phyloP scores from a whole-genome alignment of 2,329 filamentous ascomycete genomes.

The Botrytis cinerea region DNA sequence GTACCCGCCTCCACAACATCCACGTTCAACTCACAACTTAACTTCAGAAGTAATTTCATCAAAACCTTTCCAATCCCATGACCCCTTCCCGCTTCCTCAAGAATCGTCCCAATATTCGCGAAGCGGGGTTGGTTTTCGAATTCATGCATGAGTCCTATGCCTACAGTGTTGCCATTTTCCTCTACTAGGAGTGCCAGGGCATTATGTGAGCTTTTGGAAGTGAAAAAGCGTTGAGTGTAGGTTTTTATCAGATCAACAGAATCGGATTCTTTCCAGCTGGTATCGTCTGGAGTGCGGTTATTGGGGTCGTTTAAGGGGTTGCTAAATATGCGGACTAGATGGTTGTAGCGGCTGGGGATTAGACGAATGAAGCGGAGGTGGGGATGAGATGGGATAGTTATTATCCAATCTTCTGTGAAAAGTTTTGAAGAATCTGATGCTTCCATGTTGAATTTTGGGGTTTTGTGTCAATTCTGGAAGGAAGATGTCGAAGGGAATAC shows the following conservation, averaged over 20 bases:
- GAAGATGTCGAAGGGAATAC: not conserved
- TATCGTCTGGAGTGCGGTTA: not conserved
- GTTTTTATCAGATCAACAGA: not conserved
- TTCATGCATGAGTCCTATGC: conserved; percentile 3
- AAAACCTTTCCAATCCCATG: not conserved
- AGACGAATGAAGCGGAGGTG: conserved; percentile 26
- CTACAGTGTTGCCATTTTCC: not conserved
- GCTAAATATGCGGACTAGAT: conserved; percentile 13
- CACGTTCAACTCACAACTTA: conserved; percentile 29
- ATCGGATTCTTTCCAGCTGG: not conserved
- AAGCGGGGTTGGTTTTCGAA: not conserved
- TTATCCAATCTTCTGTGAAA: conserved; percentile 29
- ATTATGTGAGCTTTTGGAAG: conserved; percentile 5
- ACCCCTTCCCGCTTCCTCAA: not conserved
- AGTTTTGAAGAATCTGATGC: conserved; percentile 11
- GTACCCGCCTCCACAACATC: conserved; percentile 26
- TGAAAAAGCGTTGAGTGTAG: not conserved
- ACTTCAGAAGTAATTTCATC: conserved; percentile 24
- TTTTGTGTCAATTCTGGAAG: not conserved
- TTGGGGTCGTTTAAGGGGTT: conserved; percentile 19
- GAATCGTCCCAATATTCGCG: conserved; percentile 12
- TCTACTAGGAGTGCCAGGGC: not conserved
- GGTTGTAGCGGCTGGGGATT: conserved; percentile 20
- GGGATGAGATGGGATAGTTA: conserved; percentile 25
- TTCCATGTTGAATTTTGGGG: not conserved